These are phyloP conservation scores for Phytophthora palmivora DNA, from an alignment of 352 stramenopile species.

Conservation along the genomic window DNA sequence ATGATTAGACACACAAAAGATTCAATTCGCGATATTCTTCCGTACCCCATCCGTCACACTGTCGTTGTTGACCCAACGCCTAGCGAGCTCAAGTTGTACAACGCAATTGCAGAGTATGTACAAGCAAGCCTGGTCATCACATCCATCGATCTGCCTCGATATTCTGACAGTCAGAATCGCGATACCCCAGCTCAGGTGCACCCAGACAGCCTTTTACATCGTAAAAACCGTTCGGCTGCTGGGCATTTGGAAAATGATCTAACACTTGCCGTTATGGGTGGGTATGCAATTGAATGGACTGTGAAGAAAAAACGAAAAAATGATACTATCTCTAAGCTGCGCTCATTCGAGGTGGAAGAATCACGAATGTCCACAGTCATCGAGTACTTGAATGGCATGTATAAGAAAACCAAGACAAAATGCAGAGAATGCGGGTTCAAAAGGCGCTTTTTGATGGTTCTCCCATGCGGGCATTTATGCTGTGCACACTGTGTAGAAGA, in stretches of 20 bases:
- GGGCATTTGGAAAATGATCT: constrained; percentile 53
- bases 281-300: constrained; percentile 41
- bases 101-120: constrained; percentile 53
- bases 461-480: constrained; percentile 91
- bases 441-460: constrained; percentile 85
- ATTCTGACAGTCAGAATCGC: constrained; percentile 4
- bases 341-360: constrained; percentile 28
- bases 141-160: constrained; percentile 60
- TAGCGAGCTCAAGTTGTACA: constrained; percentile 70
- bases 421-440: constrained; percentile 78
- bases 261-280: constrained; percentile 52
- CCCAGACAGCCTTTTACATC: constrained; percentile 71
- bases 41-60: constrained; percentile 45
- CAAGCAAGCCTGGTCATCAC: constrained; percentile 64
- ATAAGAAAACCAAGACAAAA: constrained; percentile 30
- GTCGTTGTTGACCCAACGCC: constrained; percentile 64
- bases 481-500: constrained; percentile 92
- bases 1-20: constrained; percentile 96
- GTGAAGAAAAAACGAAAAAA: constrained; percentile 21
- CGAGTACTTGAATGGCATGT: constrained; percentile 53
- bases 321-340: constrained; percentile 53
- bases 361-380: constrained; percentile 32
- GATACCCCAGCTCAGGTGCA: constrained; percentile 23
- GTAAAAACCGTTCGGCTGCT: constrained; percentile 52
- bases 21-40: constrained; percentile 72